Evolutionary conservation across 805 yeast genomes (phyloP).

Genomic region (Dipodascus albidus): DNA sequence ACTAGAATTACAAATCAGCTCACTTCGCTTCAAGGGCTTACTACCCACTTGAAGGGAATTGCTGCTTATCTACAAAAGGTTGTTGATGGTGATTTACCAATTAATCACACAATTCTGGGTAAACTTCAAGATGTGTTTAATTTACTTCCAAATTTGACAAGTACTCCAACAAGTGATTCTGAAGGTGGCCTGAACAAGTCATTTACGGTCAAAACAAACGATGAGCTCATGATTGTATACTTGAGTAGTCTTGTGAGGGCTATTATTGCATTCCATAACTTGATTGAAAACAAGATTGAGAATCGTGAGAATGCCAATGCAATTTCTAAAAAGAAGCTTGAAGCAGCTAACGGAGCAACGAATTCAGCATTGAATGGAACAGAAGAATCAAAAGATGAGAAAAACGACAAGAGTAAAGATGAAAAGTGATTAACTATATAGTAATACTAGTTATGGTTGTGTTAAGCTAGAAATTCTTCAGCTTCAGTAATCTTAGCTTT

Average conservation of each 20-base stretch:
- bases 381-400: not conserved
- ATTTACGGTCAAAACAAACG: constrained; percentile 87
- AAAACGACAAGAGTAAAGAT: not conserved
- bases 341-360: not conserved
- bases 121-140: constrained; percentile 92
- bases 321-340: not conserved
- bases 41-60: constrained; percentile 66
- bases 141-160: constrained; percentile 65
- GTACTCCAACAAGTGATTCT: constrained; percentile 16
- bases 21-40: constrained; percentile 77
- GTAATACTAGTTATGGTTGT: not conserved
- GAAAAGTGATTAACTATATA: not conserved
- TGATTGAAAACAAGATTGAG: constrained; percentile 90
- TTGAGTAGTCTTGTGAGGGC: constrained; percentile 84
- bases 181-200: constrained; percentile 35
- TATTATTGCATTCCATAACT: constrained; percentile 90
- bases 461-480: not conserved
- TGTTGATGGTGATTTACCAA: constrained; percentile 58
- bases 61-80: constrained; percentile 70
- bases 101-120: constrained; percentile 83
- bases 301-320: constrained; percentile 37
- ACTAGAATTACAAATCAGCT: constrained; percentile 81
- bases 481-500: not conserved
- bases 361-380: not conserved
- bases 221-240: constrained; percentile 89